These are phyloP conservation scores for Porphyrellus cyaneotinctus DNA, from an alignment of 768 basidiomycete species.

Conservation along the genomic window DNA sequence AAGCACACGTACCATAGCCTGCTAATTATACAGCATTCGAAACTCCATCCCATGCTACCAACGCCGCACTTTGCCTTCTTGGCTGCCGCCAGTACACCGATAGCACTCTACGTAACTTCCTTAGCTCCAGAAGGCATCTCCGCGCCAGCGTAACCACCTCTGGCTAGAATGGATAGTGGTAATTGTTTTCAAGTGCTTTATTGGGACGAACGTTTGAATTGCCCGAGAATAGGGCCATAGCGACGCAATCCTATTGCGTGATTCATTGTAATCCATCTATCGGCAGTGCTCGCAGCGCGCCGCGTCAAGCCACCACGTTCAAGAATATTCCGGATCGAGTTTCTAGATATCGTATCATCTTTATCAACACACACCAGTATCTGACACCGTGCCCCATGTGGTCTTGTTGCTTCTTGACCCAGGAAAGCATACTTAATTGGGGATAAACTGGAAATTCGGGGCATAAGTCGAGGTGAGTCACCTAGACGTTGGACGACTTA, in stretches of 20 bases:
- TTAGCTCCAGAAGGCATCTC: background rate
- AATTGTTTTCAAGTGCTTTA: background rate
- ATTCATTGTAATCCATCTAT: background rate
- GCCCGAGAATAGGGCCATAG: background rate
- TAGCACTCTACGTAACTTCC: constrained; percentile 5
- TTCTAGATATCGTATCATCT: background rate
- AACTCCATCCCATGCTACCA: background rate
- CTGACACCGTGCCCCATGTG: background rate
- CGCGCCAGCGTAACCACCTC: background rate
- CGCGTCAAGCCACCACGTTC: background rate
- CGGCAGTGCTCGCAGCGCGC: background rate
- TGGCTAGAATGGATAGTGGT: background rate
- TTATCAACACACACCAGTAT: background rate
- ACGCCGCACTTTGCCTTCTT: too few species aligned
- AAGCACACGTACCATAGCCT: background rate
- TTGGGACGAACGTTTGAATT: background rate
- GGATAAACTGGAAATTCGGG: background rate
- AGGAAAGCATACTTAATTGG: background rate
- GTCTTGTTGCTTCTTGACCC: background rate
- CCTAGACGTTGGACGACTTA: background rate
- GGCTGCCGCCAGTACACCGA: background rate
- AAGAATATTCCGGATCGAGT: background rate
- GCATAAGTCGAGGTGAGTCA: background rate
- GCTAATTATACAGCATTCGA: background rate
- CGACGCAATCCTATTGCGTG: background rate